Conservation (phyloP, 2,329 filamentous ascomycete genomes). For the Microcyclosporella mali region DNA sequence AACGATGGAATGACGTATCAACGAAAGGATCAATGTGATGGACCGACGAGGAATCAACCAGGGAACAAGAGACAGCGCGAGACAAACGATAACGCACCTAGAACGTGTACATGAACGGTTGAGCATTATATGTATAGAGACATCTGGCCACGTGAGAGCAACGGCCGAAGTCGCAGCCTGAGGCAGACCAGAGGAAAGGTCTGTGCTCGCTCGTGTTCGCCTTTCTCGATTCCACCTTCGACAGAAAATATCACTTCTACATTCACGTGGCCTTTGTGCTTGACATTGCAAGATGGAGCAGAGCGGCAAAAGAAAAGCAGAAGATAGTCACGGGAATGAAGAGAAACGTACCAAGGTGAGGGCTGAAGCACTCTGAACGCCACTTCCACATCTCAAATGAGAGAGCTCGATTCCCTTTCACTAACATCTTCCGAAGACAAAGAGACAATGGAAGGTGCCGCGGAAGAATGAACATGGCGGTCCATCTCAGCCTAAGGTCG, state of each 20-base stretch:
- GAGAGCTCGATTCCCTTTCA: neutral
- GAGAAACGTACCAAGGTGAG: constrained; percentile 37
- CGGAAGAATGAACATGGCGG: constrained; percentile 26
- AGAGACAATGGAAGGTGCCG: constrained; percentile 41
- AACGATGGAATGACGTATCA: too few relatives aligned
- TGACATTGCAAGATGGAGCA: neutral
- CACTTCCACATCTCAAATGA: neutral
- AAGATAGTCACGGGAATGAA: constrained; percentile 22
- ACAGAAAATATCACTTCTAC: neutral
- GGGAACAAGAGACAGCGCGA: too few relatives aligned
- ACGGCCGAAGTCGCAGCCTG: too few relatives aligned
- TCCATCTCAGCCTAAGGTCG: constrained; percentile 27
- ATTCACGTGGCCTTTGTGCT: neutral
- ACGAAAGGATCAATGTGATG: too few relatives aligned
- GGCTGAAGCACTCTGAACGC: constrained; percentile 7
- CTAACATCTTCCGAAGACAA: constrained; percentile 29
- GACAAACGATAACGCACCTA: too few relatives aligned
- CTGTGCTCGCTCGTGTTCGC: too few relatives aligned
- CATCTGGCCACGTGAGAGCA: too few relatives aligned
- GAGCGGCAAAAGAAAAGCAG: constrained; percentile 34
- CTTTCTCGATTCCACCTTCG: too few relatives aligned
- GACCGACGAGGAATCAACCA: too few relatives aligned
- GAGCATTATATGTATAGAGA: too few relatives aligned
- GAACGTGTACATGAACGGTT: too few relatives aligned
- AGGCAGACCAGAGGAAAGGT: too few relatives aligned